Conservation (phyloP, 208 protist genomes). For the Balamuthia mandrillaris region DNA sequence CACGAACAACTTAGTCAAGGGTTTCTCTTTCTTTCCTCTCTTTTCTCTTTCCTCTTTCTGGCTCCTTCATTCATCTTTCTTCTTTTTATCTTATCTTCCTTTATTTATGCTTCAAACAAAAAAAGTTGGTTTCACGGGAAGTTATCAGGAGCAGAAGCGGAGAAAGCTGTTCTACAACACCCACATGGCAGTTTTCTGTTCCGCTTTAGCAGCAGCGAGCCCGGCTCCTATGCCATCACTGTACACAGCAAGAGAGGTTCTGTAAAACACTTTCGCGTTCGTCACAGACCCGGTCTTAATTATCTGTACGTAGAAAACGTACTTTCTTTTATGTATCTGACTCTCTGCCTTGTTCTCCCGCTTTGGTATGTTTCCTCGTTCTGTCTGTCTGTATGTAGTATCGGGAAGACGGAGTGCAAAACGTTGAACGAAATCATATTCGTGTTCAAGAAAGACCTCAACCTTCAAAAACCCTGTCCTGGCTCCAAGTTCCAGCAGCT, state of each 20-base stretch:
- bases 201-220: constrained; percentile 1
- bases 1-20: not conserved
- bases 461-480: not conserved
- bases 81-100: not conserved
- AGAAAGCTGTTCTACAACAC: not conserved
- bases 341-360: not conserved
- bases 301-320: no score
- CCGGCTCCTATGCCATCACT: constrained; percentile 12
- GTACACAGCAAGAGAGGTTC: not conserved
- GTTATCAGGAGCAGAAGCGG: not conserved
- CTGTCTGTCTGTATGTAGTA: not conserved
- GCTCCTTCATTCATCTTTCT: no score
- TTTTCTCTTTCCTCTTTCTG: not conserved
- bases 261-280: not conserved
- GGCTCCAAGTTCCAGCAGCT: not conserved
- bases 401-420: constrained; percentile 25
- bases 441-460: constrained; percentile 11
- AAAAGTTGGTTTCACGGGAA: not conserved
- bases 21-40: not conserved
- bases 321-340: no score
- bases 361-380: not conserved
- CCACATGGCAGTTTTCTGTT: not conserved
- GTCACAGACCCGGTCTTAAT: not conserved
- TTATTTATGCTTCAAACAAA: not conserved
- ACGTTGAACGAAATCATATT: constrained; percentile 29